Evolutionary conservation across 176 grass and related monocot species (phyloP), one percentile per base, ranked within the genome.

Genomic region (Miscanthus lutarioriparius): DNA sequence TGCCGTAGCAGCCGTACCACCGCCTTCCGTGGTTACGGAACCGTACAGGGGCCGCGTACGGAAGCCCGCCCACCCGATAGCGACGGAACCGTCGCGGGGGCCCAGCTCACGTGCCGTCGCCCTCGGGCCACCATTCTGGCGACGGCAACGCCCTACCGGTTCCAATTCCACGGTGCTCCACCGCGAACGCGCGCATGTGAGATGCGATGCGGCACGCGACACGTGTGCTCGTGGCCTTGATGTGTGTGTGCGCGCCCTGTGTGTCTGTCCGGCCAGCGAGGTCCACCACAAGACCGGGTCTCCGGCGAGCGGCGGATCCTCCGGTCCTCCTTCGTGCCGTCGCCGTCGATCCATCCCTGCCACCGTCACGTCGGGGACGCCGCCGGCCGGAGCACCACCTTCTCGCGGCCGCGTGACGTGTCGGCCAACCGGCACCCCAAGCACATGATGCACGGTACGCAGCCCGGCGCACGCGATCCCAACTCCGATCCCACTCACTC

Each of bases 31-130:
- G 76, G 64, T 75, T 87, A 86, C 84, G 85, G 79, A 81, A 86
- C 92, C 92, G 92, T 94, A 91, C 92, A 81, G 11, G 17, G 8
- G 8, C 37, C 65, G 74, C 83, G 88, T 91, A 91, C 91, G 91
- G 91, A 91, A 80, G 26, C 1, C 15, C 15, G 15, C 1, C 25
- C 43, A 13, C 8, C 32, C 80, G 27, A 80, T 32, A 75, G 80
- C 20, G 65, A 85, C 84, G 11, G 12, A 14, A 0, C 67, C 59
- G 28, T 12, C 3, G 2, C 2, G 32, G 32, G 32, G 14, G 6
- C 2, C 38, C 9, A 22, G 3, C 33, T 64, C 78, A 74, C 91
- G 61, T 70, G 79, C 23, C 73, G 28, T 87, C 87, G 54, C 64
- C 40, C 8, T 75, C 80, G 25, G 32, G 1, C 7, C 28, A 38